Base-by-base conservation (phyloP, 176 grass and related monocot genomes). In the Raddia guianensis region DNA sequence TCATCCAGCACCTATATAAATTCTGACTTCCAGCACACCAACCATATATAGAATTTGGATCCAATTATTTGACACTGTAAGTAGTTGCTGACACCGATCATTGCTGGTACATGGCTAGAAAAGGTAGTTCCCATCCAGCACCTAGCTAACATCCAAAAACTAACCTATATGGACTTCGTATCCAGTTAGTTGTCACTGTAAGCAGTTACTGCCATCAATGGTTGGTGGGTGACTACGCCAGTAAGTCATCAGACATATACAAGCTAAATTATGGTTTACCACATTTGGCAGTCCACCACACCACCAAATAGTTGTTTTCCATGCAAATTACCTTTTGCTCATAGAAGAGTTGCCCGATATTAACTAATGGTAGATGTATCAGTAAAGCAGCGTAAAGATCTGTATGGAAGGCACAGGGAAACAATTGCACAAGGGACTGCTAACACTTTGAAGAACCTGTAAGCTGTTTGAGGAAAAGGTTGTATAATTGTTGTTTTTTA, bases 391-490 rank as follows among this genome's bases (percentile, higher is more conserved):
- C 37, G 49, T 57, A 68, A 49, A 73, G 3, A 71, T 35, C 51
- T 65, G 20, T 19, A 12, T 44, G 68, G 6, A 73, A 70, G 14
- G 56, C 75, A 79, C 64, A 12, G 58, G 42, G 15, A 57, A 8
- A 66, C 56, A 86, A 42, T 49, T 58, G 48, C 50, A 49, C 15
- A 13, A 48, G 10, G 40, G 48, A 16, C 45, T 63, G 68, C 48
- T 47, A 76, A 63, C 49, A 77, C 15, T 82, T 54, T 15, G 5
- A 49, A 57, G 43, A 7, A 71, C 72, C 42, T 80, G 21, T 40
- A 80, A 86, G 61, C 21, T 34, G 20, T 53, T 60, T 61, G 50
- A 83, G 68, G 58, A 51, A 56, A 46, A 82, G 76, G 65, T 50
- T 45, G 44, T 67, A 47, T 33, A 69, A 11, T 78, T 15, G 3